Evolutionary conservation across 2,329 filamentous ascomycete species (phyloP).

Genomic region (Mycosphaerella sp.): DNA sequence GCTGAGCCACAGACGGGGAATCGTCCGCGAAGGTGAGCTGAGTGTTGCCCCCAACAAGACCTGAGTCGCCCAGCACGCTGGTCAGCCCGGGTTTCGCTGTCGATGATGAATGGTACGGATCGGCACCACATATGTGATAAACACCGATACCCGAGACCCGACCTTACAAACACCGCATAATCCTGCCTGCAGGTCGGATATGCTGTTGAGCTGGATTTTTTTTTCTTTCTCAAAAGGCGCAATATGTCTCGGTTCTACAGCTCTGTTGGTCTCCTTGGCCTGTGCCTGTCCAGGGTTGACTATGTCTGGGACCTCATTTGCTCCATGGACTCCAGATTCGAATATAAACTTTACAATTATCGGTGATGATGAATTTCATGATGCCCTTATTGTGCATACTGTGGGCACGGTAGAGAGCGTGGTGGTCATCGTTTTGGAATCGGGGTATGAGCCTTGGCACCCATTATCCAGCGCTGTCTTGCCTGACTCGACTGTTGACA

Average conservation of each 20-base stretch:
- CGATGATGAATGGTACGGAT: neutral
- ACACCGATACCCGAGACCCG: neutral
- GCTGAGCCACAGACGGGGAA: neutral
- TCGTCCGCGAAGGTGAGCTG: neutral
- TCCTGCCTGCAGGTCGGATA: neutral
- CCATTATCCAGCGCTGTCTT: neutral
- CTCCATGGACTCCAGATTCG: neutral
- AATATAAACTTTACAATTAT: neutral
- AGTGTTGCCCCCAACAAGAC: neutral
- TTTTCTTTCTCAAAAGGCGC: no score
- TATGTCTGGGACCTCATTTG: no score
- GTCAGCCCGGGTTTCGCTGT: neutral
- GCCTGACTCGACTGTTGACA: neutral
- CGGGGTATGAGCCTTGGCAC: neutral
- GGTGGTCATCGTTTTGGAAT: neutral
- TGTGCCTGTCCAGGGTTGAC: no score
- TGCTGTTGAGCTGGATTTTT: no score
- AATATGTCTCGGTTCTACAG: no score
- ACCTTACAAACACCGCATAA: neutral
- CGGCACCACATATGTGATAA: neutral
- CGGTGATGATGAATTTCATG: neutral
- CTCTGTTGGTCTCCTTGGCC: no score
- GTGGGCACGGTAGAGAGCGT: neutral
- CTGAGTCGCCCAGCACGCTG: neutral
- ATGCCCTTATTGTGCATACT: neutral